These are phyloP conservation scores for Raddia distichophylla DNA, from an alignment of 176 grass and related monocot genomes.

Conservation along the genomic window DNA sequence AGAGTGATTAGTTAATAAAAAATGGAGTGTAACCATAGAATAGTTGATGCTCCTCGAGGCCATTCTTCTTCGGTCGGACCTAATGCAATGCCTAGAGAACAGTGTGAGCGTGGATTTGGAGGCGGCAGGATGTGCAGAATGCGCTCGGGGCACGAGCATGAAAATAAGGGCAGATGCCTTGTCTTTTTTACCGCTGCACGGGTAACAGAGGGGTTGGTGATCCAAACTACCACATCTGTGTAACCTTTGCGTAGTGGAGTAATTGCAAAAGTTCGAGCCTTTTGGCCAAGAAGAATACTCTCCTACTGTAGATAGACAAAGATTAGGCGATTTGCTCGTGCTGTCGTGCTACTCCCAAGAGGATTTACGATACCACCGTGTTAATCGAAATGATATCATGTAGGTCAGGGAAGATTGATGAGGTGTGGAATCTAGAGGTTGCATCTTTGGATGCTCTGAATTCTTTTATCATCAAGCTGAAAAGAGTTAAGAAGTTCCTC, in stretches of 20 bases:
- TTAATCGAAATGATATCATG: too few relatives aligned
- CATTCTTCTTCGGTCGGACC: constrained; percentile 18
- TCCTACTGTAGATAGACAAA: background rate
- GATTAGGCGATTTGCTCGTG: background rate
- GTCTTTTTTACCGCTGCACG: background rate
- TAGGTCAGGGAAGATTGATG: too few relatives aligned
- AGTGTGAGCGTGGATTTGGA: constrained; percentile 43
- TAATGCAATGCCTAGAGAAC: constrained; percentile 14
- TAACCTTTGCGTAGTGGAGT: background rate
- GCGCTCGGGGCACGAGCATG: background rate
- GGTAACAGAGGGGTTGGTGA: too few relatives aligned
- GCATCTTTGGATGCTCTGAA: too few relatives aligned
- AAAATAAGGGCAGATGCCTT: background rate
- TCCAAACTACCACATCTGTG: background rate
- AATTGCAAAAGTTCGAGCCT: background rate
- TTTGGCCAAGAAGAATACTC: background rate
- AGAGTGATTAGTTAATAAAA: too few relatives aligned
- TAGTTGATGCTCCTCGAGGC: background rate
- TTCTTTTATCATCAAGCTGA: too few relatives aligned
- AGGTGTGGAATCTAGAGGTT: too few relatives aligned
- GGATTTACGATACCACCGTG: too few relatives aligned
- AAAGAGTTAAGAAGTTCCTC: too few relatives aligned
- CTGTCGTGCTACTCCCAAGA: background rate
- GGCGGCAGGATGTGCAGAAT: constrained; percentile 5
- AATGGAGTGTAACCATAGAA: too few relatives aligned